Base-by-base conservation (phyloP, 495 filamentous ascomycete genomes). In the Rhypophila decipiens region DNA sequence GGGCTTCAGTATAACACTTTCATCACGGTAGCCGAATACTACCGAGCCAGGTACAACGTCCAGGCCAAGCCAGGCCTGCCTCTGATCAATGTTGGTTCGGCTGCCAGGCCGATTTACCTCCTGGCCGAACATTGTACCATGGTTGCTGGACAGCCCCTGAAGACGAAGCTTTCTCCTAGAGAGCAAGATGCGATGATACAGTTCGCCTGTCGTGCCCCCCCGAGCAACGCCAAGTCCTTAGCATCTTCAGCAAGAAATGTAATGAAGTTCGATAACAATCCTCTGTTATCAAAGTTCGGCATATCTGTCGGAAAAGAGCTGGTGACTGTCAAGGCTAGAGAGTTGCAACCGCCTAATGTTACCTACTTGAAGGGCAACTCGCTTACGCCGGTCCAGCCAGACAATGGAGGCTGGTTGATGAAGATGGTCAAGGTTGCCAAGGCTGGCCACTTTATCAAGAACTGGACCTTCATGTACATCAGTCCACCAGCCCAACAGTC, bases 41-140 rank as follows among this genome's bases (percentile, higher is more conserved):
- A 61, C 37, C 33, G 35, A 12, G 42, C 53, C 17, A 64, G 64
- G 39, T 67, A 74, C 47, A 46, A 49, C 1, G 55, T 57, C 10
- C 43, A 24, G 29, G 47, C 53, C 19, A 43, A 69, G n/a, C n/a
- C 43, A 5, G 50, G 59, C 0, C 47, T 77, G 5, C 86, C 87
- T 0, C 72, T 91, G 3, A 64, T 96, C 47, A 90, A 94, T 56
- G 72, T 84, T 11, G 87, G 86, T 4, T 80, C 63, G 15, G 57
- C 43, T 1, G 60, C 68, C 0, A 75, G 71, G 19, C 83, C 87
- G 0, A 68, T 67, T 18, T 91, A 85, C 52, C 55, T 88, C 38
- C 81, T 87, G 0, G 72, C 79, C 1, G 86, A 94, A 51, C 64
- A 83, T 5, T 82, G 83, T 55, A 55, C 55, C 2, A 75, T 94